A percentile compares a stretch with the other conserved stretches of the same genome.
These are phyloP conservation scores for Schizochytrium sp. DNA, from an alignment of 108 stramenopile species.

Conservation along the genomic window DNA sequence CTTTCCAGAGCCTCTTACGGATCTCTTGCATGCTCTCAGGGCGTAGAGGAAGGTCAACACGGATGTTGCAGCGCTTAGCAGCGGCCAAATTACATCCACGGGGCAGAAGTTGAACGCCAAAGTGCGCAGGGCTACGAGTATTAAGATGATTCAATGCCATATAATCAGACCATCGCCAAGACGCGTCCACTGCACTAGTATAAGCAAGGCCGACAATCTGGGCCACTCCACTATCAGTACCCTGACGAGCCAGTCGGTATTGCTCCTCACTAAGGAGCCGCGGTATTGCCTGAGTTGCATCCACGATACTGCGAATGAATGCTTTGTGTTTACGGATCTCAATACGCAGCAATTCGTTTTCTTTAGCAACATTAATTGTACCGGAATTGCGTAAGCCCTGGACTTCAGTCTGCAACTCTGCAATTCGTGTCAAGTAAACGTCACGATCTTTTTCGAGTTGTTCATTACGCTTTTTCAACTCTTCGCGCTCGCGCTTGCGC, in stretches of 20 bases:
- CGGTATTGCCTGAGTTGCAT: constrained; percentile 14
- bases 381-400: constrained; percentile 34
- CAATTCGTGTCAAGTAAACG: constrained; percentile 5
- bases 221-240: neutral
- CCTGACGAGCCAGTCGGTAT: neutral
- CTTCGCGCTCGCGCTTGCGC: constrained; percentile 49
- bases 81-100: constrained; percentile 21
- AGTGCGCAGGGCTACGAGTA: neutral
- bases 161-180: neutral
- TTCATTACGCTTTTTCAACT: constrained; percentile 4
- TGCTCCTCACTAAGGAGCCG: neutral
- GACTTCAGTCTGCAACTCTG: constrained; percentile 49
- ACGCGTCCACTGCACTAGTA: constrained; percentile 6
- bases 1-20: neutral
- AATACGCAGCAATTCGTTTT: constrained; percentile 25
- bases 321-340: constrained; percentile 56
- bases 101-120: constrained; percentile 17
- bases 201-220: constrained; percentile 34
- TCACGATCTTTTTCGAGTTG: constrained; percentile 43
- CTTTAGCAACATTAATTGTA: neutral
- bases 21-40: neutral
- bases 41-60: constrained; percentile 46
- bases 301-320: constrained; percentile 34
- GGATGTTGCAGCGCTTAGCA: neutral
- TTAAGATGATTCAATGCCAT: no score